These are phyloP conservation scores for Tylopilus vinaceipallidus DNA, from an alignment of 768 basidiomycete genomes.

Conservation along the genomic window DNA sequence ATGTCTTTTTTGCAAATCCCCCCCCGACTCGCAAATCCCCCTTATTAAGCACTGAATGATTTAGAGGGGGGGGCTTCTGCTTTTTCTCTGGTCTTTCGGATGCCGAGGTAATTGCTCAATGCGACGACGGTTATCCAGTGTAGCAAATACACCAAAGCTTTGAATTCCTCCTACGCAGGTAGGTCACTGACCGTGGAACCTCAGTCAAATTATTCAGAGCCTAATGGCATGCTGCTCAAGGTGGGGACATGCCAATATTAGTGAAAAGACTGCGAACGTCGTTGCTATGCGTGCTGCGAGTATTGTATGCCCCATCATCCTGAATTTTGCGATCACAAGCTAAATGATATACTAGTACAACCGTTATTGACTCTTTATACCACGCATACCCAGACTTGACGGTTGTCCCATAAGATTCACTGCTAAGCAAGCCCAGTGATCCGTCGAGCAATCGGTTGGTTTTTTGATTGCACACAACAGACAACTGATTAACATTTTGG, in stretches of 20 bases:
- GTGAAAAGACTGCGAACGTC: constrained; percentile 55
- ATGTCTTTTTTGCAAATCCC: constrained; percentile 67
- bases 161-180: constrained; percentile 75
- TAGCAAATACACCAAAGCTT: constrained; percentile 77
- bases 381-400: constrained; percentile 71
- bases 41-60: constrained; percentile 71
- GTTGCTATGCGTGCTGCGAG: constrained; percentile 62
- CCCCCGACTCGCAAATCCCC: constrained; percentile 50
- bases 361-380: constrained; percentile 75
- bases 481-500: constrained; percentile 13
- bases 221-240: neutral
- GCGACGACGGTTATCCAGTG: constrained; percentile 59
- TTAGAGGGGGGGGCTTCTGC: constrained; percentile 80
- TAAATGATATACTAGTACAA: constrained; percentile 45
- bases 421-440: constrained; percentile 46
- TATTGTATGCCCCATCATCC: constrained; percentile 44
- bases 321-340: neutral
- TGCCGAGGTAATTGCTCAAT: constrained; percentile 65
- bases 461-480: neutral
- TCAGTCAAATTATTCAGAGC: neutral
- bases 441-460: constrained; percentile 57
- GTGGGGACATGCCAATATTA: constrained; percentile 53
- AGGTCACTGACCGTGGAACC: neutral
- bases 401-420: constrained; percentile 60
- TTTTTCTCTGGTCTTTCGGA: constrained; percentile 62